Base-by-base conservation (phyloP, 2,329 filamentous ascomycete species). In the Tolypocladium paradoxum region DNA sequence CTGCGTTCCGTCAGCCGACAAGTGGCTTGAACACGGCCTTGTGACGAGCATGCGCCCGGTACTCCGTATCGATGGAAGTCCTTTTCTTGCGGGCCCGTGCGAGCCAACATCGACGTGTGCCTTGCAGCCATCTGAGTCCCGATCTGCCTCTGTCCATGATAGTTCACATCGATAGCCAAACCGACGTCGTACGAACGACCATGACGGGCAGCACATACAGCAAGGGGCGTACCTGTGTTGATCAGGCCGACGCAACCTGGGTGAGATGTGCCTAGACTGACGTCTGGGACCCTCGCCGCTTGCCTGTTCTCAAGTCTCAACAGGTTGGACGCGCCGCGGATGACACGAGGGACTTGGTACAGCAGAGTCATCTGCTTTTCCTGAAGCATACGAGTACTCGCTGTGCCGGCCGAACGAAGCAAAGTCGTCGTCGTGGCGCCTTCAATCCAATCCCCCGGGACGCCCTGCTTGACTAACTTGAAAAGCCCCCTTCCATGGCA, bases 381-480 rank as follows among this genome's bases (percentile, higher is more conserved):
- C 46, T 9, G 16, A 16, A 31, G 40, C 22, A 27, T 18, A 24
- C 22, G n/a, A 8, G 14, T 6, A 24, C 33, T n/a, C n/a, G n/a
- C n/a, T n/a, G n/a, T n/a, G n/a, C n/a, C 11, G 12, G 6, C 18
- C 27, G 29, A 38, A 18, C n/a, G 12, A 11, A 20, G 11, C 27
- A 18, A 31, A 46, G 43, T 31, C 43, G 18, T 31, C 35, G 22
- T 40, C 38, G 47, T 53, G 48, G 47, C 36, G 50, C 52, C 53
- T 54, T 57, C 54, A 58, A 58, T 50, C 58, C 53, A 56, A 40
- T 52, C 53, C 54, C 51, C 52, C 53, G 58, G 58, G 53, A 56
- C 54, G 48, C 51, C 49, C 38, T 37, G 48, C 45, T 36, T 48
- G 54, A 43, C 48, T 29, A 49, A 34, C 45, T 31, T 49, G 24